A percentile compares a stretch with the other conserved stretches of the same genome.
Evolutionary conservation across 2,329 filamentous ascomycete genomes (phyloP).

Genomic region (Fusarium avenaceum): DNA sequence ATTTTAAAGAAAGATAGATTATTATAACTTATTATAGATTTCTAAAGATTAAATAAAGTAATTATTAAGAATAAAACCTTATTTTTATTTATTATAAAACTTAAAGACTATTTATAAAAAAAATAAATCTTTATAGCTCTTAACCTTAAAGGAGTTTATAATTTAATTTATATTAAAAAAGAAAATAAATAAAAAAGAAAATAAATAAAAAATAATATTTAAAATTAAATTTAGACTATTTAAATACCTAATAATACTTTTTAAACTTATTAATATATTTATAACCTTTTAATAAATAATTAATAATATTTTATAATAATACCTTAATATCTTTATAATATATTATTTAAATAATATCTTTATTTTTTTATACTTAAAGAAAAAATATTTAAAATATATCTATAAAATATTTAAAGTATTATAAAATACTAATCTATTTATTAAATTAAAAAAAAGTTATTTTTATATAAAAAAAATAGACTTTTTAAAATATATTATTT

Average conservation of each 20-base stretch:
- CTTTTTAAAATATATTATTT: too few species aligned
- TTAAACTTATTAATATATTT: background rate
- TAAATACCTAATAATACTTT: background rate
- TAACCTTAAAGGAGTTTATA: slow-evolving; percentile 46
- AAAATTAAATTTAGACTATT: slow-evolving; percentile 47
- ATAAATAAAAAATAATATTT: slow-evolving; percentile 42
- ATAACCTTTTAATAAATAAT: slow-evolving; percentile 43
- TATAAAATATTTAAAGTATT: slow-evolving; percentile 32
- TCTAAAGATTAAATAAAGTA: slow-evolving; percentile 45
- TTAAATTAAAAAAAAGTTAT: too few species aligned
- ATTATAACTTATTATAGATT: slow-evolving; percentile 47
- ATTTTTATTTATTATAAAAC: slow-evolving; percentile 46
- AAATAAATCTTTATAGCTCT: slow-evolving; percentile 33
- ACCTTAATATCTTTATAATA: slow-evolving; percentile 37
- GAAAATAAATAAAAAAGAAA: too few species aligned
- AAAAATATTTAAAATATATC: slow-evolving; percentile 34
- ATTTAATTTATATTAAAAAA: slow-evolving; percentile 51
- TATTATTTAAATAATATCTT: slow-evolving; percentile 42
- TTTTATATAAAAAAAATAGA: too few species aligned
- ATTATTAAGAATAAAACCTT: slow-evolving; percentile 39
- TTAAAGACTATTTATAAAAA: slow-evolving; percentile 37
- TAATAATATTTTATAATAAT: slow-evolving; percentile 30
- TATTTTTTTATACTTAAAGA: slow-evolving; percentile 38
- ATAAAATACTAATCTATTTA: background rate
- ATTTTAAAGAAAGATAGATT: slow-evolving; percentile 41